These are phyloP conservation scores for Funneliformis mosseae DNA, from an alignment of 192 early-diverging fungal species.

Conservation along the genomic window DNA sequence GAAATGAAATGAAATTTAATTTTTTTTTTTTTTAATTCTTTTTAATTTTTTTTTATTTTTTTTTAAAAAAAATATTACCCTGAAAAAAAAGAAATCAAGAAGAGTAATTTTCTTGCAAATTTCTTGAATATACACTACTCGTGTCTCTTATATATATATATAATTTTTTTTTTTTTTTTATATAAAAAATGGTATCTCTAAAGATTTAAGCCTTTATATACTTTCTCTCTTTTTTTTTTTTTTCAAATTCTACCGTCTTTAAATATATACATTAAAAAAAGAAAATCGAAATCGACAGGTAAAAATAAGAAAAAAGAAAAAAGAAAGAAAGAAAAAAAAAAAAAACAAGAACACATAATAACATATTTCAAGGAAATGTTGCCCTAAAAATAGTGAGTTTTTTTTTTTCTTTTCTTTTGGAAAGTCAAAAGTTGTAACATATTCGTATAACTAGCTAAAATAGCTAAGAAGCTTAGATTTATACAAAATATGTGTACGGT, in stretches of 20 bases:
- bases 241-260: not conserved
- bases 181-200: not conserved
- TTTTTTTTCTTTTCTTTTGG: not conserved
- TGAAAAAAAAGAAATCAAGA: not conserved
- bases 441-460: not conserved
- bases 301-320: not conserved
- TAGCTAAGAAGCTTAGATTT: not conserved
- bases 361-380: not conserved
- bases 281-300: not conserved
- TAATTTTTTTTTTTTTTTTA: too few relatives aligned
- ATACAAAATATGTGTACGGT: not conserved
- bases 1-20: not conserved
- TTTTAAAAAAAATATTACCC: not conserved
- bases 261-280: not conserved
- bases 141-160: not conserved
- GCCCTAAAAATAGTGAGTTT: not conserved
- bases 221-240: not conserved
- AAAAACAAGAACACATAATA: not conserved
- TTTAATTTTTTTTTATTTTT: not conserved
- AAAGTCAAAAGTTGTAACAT: not conserved
- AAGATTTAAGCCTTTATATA: not conserved
- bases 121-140: not conserved
- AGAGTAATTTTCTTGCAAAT: not conserved
- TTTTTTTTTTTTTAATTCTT: not conserved
- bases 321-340: not conserved